Base-by-base conservation (phyloP, 768 basidiomycete species). In the Galerina sulciceps region DNA sequence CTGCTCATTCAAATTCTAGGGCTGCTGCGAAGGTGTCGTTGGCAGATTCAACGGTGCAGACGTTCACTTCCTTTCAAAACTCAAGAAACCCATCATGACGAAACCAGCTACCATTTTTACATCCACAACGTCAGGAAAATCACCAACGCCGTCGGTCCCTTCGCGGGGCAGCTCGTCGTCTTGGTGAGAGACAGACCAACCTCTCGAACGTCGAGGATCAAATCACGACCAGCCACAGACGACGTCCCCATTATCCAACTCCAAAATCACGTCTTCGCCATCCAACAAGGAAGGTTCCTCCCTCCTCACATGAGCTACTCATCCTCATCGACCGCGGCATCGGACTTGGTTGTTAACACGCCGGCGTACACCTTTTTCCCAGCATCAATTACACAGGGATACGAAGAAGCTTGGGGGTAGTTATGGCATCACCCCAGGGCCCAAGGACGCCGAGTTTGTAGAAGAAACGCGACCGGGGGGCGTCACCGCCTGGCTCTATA, bases 11-110 rank as follows among this genome's bases (percentile, higher is more conserved):
- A 11, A 14, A n/a, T 35, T 55, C n/a, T 13, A 92, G 91, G 93
- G 93, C 4, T 91, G 87, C 63, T 94, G 93, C 67, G 93, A 95
- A 74, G 93, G 89, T 53, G 90, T 94, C 53, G 89, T 94, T 2
- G 93, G 93, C 10, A 81, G 85, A 5, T 93, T 95, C 67, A 73
- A 75, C 15, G 86, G 82, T 0, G 61, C 71, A n/a, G 76, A 87
- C 56, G 93, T 94, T 10, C 81, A 75, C 9, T 91, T 94, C 67
- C 85, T 85, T 59, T 78, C 82, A 2, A 89, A 85, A 63, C 81
- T 94, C 60, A 94, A 94, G 78, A 87, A 85, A 53, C 89, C 91
- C 0, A 76, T 94, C 61, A 88, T 89, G 79, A 82, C 90, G 3
- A 91, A 90, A 72, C 84, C 91, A 2, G 75, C 78, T 1, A 83